Conservation (phyloP, 306 rosid genomes). For the Lupinus albus region DNA sequence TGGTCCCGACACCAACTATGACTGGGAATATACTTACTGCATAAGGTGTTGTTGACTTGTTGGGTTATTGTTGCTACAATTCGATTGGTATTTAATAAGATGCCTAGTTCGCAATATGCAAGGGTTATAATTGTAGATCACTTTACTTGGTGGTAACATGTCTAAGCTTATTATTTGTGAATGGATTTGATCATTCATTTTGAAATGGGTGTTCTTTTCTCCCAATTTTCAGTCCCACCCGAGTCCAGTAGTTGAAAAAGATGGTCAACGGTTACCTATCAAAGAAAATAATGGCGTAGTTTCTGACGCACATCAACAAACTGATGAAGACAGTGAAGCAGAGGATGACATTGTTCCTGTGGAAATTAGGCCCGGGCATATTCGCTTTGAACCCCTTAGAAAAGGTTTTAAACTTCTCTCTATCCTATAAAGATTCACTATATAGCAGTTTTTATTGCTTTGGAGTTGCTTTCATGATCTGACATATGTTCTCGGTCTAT, state of each 20-base stretch:
- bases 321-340: constrained; percentile 54
- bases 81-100: constrained; percentile 26
- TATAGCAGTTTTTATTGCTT: constrained; percentile 3
- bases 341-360: constrained; percentile 75
- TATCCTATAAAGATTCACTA: constrained; percentile 14
- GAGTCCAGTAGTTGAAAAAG: constrained; percentile 44
- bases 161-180: constrained; percentile 29
- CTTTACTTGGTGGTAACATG: constrained; percentile 31
- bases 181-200: constrained; percentile 22
- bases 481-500: constrained; percentile 44
- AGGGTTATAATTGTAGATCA: constrained; percentile 25
- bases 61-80: constrained; percentile 27
- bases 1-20: constrained; percentile 20
- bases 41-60: constrained; percentile 9
- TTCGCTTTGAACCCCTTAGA: constrained; percentile 71
- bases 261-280: constrained; percentile 46
- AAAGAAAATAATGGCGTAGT: constrained; percentile 38
- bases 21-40: constrained; percentile 4
- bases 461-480: constrained; percentile 41
- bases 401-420: constrained; percentile 54
- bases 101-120: constrained; percentile 10
- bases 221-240: constrained; percentile 54
- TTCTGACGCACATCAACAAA: constrained; percentile 49
- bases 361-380: constrained; percentile 89
- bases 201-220: constrained; percentile 28